Conservation (phyloP, 257 asterid species). For the Solanum medicagineum region DNA sequence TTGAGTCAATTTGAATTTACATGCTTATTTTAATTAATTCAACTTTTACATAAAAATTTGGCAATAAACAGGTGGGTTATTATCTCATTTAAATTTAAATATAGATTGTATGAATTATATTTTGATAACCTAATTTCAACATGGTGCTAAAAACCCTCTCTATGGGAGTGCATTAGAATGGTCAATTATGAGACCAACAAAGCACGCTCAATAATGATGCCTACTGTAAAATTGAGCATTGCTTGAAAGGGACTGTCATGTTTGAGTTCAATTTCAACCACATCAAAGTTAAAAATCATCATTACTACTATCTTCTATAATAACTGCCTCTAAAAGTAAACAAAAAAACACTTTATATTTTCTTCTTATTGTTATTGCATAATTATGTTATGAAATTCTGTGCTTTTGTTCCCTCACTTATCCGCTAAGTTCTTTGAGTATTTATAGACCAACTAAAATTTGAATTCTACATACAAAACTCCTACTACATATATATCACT, state of each 20-base stretch:
- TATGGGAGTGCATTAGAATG: background rate
- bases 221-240: slow-evolving; percentile 9
- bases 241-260: slow-evolving; percentile 28
- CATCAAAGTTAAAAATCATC: background rate
- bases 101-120: background rate
- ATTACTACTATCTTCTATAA: slow-evolving; percentile 2
- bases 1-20: too few relatives aligned
- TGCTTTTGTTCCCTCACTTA: background rate
- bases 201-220: slow-evolving; percentile 45
- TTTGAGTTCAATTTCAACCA: slow-evolving; percentile 13
- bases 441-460: slow-evolving; percentile 1
- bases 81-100: background rate
- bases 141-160: background rate
- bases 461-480: background rate
- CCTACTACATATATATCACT: background rate
- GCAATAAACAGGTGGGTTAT: too few relatives aligned
- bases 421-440: background rate
- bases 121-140: background rate
- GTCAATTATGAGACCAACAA: slow-evolving; percentile 7
- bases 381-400: slow-evolving; percentile 4
- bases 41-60: too few relatives aligned
- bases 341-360: slow-evolving; percentile 1
- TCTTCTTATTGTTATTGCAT: slow-evolving; percentile 29
- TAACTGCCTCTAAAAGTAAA: background rate
- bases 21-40: too few relatives aligned